A percentile compares a stretch with the other conserved stretches of the same genome.
phyloP scores from a whole-genome alignment of 2,329 filamentous ascomycete species.

The Pseudogymnoascus sp. region DNA sequence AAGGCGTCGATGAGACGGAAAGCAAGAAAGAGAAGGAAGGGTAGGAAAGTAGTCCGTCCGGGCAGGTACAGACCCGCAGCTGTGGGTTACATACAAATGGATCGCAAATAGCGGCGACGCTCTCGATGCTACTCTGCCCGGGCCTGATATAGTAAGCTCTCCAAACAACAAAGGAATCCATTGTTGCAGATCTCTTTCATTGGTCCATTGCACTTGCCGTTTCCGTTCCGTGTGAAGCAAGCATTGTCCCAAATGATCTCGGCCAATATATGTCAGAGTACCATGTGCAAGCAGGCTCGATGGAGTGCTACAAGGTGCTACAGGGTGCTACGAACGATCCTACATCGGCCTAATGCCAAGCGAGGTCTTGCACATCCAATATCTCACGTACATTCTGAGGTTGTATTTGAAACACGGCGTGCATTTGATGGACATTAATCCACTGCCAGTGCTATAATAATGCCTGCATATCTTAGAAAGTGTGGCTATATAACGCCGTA shows the following conservation, averaged over 20 bases:
- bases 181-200: neutral
- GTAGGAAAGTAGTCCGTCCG: neutral
- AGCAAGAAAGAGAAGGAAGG: neutral
- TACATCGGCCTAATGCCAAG: neutral
- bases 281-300: neutral
- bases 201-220: neutral
- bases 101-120: neutral
- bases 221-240: neutral
- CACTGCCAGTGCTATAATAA: neutral
- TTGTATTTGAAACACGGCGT: slow-evolving; percentile 1
- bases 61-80: neutral
- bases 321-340: neutral
- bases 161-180: neutral
- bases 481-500: neutral
- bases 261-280: neutral
- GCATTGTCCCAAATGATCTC: neutral
- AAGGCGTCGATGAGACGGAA: neutral
- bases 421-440: neutral
- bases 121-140: neutral
- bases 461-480: neutral
- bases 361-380: neutral
- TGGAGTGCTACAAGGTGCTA: neutral
- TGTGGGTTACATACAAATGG: neutral
- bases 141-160: neutral
- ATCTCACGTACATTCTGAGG: neutral